Evolutionary conservation across 2,329 filamentous ascomycete species (phyloP), one percentile per base, ranked within the genome.

Genomic region (Dactylonectria estremocensis): DNA sequence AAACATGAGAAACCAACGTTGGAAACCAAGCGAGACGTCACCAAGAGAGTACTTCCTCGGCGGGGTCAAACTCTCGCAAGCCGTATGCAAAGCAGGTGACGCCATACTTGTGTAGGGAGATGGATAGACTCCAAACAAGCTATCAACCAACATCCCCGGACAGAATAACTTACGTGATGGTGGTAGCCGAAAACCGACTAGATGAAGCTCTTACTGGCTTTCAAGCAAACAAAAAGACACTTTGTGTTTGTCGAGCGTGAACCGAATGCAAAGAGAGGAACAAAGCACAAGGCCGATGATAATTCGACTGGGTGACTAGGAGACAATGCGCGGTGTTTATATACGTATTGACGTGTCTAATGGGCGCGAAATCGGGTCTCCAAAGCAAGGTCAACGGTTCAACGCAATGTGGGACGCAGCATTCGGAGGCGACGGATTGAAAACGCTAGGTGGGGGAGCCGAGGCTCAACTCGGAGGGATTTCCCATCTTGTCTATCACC

Each of bases 381-480:
- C 56, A 43, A 45, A 56, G 62, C 46, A 48, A 49, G 54, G 54
- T 49, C 55, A 59, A 60, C 57, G 28, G 20, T 28, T 37, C 10
- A n/a, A 35, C 4, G 28, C 10, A n/a, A 35, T 8, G 28, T 31
- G 43, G 56, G 46, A 60, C 57, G 13, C 33, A 22, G 35, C 33
- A 28, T 20, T 60, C 46, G 58, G 57, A 60, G 31, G 37, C 22
- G 5, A 16, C 37, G 50, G 43, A 33, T 53, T 46, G 24, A 57
- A 45, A 46, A 58, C 8, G 22, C 13, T 37, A 28, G n/a, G 64
- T 52, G 64, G 64, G 55, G 35, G 40, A 57, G 33, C 64, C 64
- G 64, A 66, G 64, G 64, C 53, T 61, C 64, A 53, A 57, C 16
- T n/a, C 58, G 64, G 64, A 66, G 53, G 20, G 11, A 61, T 52